A percentile compares a stretch with the other conserved stretches of the same genome.
Conservation (phyloP, 2,329 filamentous ascomycete species). For the Aspergillus proliferans region DNA sequence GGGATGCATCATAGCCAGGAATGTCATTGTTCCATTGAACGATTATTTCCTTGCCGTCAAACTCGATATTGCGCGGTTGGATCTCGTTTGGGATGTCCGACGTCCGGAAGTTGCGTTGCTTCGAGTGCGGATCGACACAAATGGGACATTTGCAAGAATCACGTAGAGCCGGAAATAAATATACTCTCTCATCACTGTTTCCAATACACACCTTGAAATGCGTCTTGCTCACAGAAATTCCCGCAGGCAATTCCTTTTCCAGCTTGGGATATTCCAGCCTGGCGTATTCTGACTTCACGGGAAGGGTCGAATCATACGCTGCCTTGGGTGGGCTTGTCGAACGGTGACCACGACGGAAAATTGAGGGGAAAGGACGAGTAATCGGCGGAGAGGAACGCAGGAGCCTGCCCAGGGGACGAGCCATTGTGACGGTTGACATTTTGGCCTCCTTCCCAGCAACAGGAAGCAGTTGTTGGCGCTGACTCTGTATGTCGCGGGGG, state of each 20-base stretch:
- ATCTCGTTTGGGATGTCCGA: constrained; percentile 55
- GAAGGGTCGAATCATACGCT: not conserved
- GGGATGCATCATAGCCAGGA: constrained; percentile 34
- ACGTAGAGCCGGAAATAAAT: not conserved
- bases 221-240: constrained; percentile 4
- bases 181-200: not conserved
- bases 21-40: constrained; percentile 59
- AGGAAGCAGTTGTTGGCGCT: not conserved
- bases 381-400: not conserved
- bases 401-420: not conserved
- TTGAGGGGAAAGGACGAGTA: not conserved
- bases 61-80: constrained; percentile 27
- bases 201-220: not conserved
- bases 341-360: not conserved
- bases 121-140: constrained; percentile 54
- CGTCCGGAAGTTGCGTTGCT: constrained; percentile 59
- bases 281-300: not conserved
- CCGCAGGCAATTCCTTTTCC: not conserved
- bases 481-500: not conserved
- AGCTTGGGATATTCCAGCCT: not conserved
- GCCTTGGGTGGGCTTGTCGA: not conserved
- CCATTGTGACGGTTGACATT: not conserved
- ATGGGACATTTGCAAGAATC: constrained; percentile 43
- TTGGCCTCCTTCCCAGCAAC: not conserved
- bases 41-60: constrained; percentile 40